Conservation (phyloP, 192 early-diverging fungal genomes). For the Podila epigama region DNA sequence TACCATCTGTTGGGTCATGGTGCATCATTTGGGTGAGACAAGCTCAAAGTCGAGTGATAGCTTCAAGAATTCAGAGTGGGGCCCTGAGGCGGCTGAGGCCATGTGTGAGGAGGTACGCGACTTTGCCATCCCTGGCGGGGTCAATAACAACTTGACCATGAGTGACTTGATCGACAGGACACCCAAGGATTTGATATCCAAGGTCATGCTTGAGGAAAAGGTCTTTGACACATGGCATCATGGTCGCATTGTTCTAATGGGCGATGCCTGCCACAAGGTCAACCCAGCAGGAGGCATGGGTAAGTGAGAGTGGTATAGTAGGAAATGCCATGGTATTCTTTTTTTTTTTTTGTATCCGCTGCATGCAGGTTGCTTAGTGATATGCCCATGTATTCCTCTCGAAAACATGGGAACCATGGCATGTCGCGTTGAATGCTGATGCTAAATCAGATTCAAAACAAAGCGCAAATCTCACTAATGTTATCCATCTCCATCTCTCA, state of each 20-base stretch:
- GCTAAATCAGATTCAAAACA: too few relatives aligned
- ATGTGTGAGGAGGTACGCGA: conserved; percentile 38
- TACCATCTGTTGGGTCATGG: conserved; percentile 29
- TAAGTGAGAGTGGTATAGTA: too few relatives aligned
- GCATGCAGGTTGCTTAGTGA: too few relatives aligned
- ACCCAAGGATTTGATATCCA: conserved; percentile 22
- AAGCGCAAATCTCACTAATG: too few relatives aligned
- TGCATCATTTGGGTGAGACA: conserved; percentile 14
- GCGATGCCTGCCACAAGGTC: conserved; percentile 8
- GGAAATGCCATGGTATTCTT: too few relatives aligned
- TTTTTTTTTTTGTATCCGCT: too few relatives aligned
- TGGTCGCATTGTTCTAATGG: conserved; percentile 15
- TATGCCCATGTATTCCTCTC: too few relatives aligned
- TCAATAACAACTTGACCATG: background rate
- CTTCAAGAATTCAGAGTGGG: conserved; percentile 32
- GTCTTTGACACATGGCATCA: conserved; percentile 24
- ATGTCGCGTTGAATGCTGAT: too few relatives aligned
- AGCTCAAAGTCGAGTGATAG: conserved; percentile 5
- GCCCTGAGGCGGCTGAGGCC: conserved; percentile 14
- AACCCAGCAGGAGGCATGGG: background rate
- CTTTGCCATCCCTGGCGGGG: conserved; percentile 5
- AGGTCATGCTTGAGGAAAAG: conserved; percentile 42
- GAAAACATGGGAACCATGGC: too few relatives aligned
- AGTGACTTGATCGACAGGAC: conserved; percentile 26
- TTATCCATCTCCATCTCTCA: too few relatives aligned